These are phyloP conservation scores for Synchytrium microbalum DNA, from an alignment of 371 early-diverging fungal genomes.

Conservation along the genomic window DNA sequence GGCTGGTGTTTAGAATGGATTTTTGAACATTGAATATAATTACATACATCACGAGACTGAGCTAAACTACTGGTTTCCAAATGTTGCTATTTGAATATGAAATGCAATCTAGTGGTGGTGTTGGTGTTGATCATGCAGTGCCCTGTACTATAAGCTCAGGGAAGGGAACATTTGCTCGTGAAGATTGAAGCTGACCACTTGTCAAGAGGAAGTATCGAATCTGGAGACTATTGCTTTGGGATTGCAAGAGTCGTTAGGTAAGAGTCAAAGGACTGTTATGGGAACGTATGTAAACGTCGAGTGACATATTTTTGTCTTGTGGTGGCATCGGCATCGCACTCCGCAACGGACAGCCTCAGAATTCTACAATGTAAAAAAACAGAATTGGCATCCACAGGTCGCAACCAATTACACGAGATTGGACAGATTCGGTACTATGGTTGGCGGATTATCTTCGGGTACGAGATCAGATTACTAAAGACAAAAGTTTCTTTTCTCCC, in stretches of 20 bases:
- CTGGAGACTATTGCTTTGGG: slow-evolving; percentile 12
- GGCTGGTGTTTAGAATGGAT: too few relatives aligned
- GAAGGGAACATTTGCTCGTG: slow-evolving; percentile 20
- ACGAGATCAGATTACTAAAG: too few relatives aligned
- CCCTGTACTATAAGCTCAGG: slow-evolving; percentile 20
- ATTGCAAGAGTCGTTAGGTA: slow-evolving; percentile 15
- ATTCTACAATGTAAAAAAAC: slow-evolving; percentile 28
- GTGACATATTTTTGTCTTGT: too few relatives aligned
- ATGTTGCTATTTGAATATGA: too few relatives aligned
- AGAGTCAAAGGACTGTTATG: not conserved
- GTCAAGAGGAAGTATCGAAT: slow-evolving; percentile 13
- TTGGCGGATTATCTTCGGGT: too few relatives aligned
- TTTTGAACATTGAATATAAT: too few relatives aligned
- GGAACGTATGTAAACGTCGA: not conserved
- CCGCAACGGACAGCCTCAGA: slow-evolving; percentile 22
- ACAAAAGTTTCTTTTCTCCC: too few relatives aligned
- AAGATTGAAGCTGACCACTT: slow-evolving; percentile 19
- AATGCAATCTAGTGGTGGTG: too few relatives aligned
- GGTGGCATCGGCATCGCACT: slow-evolving; percentile 20
- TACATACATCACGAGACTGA: too few relatives aligned
- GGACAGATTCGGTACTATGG: slow-evolving; percentile 19
- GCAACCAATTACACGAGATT: slow-evolving; percentile 20
- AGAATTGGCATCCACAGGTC: slow-evolving; percentile 22
- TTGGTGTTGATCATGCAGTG: too few relatives aligned
- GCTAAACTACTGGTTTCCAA: too few relatives aligned